Evolutionary conservation across 371 early-diverging fungal species (phyloP), one percentile per base, ranked within the genome.

Genomic region (Circinella umbellata): DNA sequence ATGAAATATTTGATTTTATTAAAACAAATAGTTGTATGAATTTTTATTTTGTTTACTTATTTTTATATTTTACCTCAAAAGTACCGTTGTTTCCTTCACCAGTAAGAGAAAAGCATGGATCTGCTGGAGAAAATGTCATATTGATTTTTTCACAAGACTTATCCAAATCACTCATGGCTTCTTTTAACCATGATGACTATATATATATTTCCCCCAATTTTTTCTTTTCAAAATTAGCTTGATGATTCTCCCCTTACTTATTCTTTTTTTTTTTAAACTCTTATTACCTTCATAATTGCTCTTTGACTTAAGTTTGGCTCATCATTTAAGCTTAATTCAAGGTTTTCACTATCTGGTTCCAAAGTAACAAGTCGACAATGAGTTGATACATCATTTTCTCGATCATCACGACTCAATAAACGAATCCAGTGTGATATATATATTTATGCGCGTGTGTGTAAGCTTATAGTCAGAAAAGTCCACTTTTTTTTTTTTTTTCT

Each of bases 131-230:
- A 36, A 84, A 73, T 4, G 63, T 69, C 13, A 80, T 54, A 5
- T 68, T 76, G 10, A 83, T 69, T 3, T 64, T 64, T 10, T 81
- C 69, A 59, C 74, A 76, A 3, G 73, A 59, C 15, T 55, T 62
- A 42, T 81, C 79, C 53, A 81, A 54, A 55, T 81, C 80, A 63
- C 73, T 67, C 60, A 84, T 66, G 0, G 76, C 74, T 39, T 73
- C 72, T 46, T 73, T 69, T 4, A 84, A 68, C 76, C 78, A 77
- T 51, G 68, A 62, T 13, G 68, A 61, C 62, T 68, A n/a, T 27
- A 27, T 27, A 27, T 27, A 27, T 27, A 27, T 27, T 27, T 27
- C 27, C 27, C 27, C 27, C 27, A 27, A 27, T 27, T 27, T 27
- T 27, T 27, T 27, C n/a, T 27, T 27, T 27, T 27, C 27, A 27